Base-by-base conservation (phyloP, 345 rosid genomes). In the Sonneratia caseolaris region DNA sequence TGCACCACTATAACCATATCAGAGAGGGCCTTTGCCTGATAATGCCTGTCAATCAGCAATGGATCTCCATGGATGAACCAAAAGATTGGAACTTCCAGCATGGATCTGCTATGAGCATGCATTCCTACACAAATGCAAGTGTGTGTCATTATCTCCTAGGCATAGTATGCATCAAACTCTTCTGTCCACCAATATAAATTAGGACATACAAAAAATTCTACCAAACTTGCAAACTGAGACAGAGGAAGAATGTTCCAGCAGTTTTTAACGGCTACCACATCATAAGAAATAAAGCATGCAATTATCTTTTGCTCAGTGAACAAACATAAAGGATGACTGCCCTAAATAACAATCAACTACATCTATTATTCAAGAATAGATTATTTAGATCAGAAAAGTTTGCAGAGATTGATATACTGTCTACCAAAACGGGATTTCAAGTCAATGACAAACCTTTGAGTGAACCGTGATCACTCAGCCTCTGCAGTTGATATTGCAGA, bases 1-100 rank as follows among this genome's bases (percentile, higher is more conserved):
- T 95, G 99, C 75, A 89, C 92, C 71, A 95, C 96, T 68, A 95
- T 78, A 57, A 92, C 89, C 98, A 95, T 95, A 78, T 95, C 90
- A 37, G 93, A 86, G 76, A 95, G 98, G 14, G 99, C 93, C 79
- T 86, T 95, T 70, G 99, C 92, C 81, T 89, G 98, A 81, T 95
- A 89, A 81, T 92, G 94, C 82, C 87, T 92, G 85, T 95, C 99
- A 77, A 95, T 86, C 74, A 95, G 74, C 70, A 95, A 81, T 24
- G 98, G 89, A 69, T 95, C 98, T 2, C 85, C 87, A 78, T 80
- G 83, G 80, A 95, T 86, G 85, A 92, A 91, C 99, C 99, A 95
- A 79, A 95, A 92, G 74, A 92, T 86, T 42, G 99, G 99, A 81
- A 95, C 86, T 85, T 95, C 99, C 78, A 95, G 87, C n/a, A 86